Percentiles rank a stretch among this genome's conserved stretches.
phyloP scores from a whole-genome alignment of 2,329 filamentous ascomycete species.

The Hypoxylon rubiginosum region DNA sequence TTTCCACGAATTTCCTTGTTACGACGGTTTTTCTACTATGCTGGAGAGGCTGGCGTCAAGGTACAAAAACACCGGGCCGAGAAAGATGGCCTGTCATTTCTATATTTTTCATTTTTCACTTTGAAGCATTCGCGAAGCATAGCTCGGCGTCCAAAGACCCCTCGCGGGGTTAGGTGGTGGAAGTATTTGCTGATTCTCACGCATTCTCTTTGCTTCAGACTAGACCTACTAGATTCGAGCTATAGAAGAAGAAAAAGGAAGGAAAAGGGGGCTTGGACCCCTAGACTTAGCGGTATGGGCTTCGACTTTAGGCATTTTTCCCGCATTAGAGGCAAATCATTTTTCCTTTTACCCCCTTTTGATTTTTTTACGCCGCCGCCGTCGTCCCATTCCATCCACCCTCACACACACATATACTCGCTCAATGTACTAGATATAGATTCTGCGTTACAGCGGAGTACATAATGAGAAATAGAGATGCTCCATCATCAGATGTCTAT shows the following conservation, averaged over 20 bases:
- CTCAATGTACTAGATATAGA: constrained; percentile 32
- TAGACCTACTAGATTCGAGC: constrained; percentile 22
- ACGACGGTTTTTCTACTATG: constrained; percentile 21
- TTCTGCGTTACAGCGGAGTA: constrained; percentile 23
- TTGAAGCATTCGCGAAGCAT: constrained; percentile 39
- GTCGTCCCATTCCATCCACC: too few relatives aligned
- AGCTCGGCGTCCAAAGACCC: constrained; percentile 35
- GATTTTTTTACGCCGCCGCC: not conserved
- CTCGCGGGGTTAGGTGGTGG: constrained; percentile 27
- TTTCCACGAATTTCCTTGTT: constrained; percentile 38
- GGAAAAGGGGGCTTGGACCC: constrained; percentile 13
- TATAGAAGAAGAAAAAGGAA: not conserved
- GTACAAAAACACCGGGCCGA: constrained; percentile 11
- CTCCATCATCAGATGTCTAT: not conserved
- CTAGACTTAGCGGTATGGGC: constrained; percentile 28
- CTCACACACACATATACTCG: not conserved
- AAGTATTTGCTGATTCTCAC: not conserved
- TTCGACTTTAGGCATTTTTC: constrained; percentile 13
- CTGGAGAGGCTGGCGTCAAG: constrained; percentile 5
- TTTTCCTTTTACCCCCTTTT: constrained; percentile 5
- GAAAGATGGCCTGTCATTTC: constrained; percentile 14
- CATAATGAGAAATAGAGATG: constrained; percentile 27
- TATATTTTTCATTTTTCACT: constrained; percentile 12
- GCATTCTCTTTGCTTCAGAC: constrained; percentile 11
- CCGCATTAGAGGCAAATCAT: constrained; percentile 5